Base-by-base conservation (phyloP, 495 filamentous ascomycete species). In the Penicillium turbatum region DNA sequence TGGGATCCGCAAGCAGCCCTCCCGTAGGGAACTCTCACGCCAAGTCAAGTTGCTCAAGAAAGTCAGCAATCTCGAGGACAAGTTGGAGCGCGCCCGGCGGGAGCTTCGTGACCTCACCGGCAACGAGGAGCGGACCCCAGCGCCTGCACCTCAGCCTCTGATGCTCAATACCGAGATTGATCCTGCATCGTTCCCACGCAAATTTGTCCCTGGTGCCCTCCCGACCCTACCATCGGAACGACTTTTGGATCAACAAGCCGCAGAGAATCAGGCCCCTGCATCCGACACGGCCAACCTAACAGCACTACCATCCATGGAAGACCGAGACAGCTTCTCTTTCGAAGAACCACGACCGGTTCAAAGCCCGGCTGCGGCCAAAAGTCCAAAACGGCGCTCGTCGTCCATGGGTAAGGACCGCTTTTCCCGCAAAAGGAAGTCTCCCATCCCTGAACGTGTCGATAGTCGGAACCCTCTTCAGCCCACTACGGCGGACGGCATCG, bases 61-160 rank as follows among this genome's bases (percentile, higher is more conserved):
- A 35, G 83, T 87, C 43, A 86, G 82, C 61, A 78, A 87, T 60
- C 73, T 87, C 1, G 84, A 88, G 57, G 64, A 72, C 24, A 86
- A 87, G 64, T 71, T 87, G 3, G 68, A 80, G 11, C 66, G 68
- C 30, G 82, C 83, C 4, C 77, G 83, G 13, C 76, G 74, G 16
- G 77, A 88, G 60, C 73, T 87, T n/a, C 67, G 73, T 40, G 67
- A 76, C 3, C 69, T 78, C 11, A 59, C 77, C 12, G 71, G 70
- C 32, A 73, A 75, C 37, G 75, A 76, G 13, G 64, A 70, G 34
- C 66, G 65, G 7, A 8, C 64, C 32, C 56, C 66, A 17, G 55
- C 66, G 1, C 65, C 68, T 31, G 39, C 39, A 3, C 43, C 50
- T n/a, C 53, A 59, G 11, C 29, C 39, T 9, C 61, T 46, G 19